These are phyloP conservation scores for Alnus rubra DNA, from an alignment of 306 rosid species.

Conservation along the genomic window DNA sequence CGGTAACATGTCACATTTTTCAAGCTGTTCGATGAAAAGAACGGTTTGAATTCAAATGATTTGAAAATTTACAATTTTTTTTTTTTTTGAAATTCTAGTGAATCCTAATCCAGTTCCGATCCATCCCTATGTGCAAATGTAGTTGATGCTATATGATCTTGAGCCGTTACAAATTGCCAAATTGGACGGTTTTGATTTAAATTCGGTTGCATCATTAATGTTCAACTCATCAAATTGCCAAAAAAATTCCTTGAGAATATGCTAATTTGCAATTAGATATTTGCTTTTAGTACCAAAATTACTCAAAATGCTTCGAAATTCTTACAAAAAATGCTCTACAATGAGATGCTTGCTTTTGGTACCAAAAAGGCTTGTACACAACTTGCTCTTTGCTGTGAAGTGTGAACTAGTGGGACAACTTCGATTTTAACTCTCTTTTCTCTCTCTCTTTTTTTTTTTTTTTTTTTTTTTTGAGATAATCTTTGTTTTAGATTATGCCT, in stretches of 20 bases:
- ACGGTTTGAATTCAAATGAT: too few relatives aligned
- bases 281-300: background rate
- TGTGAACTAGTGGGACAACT: background rate
- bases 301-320: background rate
- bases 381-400: background rate
- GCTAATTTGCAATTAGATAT: background rate
- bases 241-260: background rate
- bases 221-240: background rate
- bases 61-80: too few relatives aligned
- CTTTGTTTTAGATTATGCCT: background rate
- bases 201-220: background rate
- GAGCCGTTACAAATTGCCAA: background rate
- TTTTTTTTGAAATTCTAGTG: too few relatives aligned
- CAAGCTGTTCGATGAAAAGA: too few relatives aligned
- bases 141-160: background rate
- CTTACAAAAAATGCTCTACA: background rate
- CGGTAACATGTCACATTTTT: too few relatives aligned
- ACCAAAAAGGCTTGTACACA: background rate
- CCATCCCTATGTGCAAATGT: background rate
- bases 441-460: too few relatives aligned
- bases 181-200: background rate
- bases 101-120: too few relatives aligned
- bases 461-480: too few relatives aligned
- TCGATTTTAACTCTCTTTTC: background rate
- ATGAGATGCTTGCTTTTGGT: background rate